Conservation (phyloP, 805 yeast species). For the Pachysolen tannophilus region DNA sequence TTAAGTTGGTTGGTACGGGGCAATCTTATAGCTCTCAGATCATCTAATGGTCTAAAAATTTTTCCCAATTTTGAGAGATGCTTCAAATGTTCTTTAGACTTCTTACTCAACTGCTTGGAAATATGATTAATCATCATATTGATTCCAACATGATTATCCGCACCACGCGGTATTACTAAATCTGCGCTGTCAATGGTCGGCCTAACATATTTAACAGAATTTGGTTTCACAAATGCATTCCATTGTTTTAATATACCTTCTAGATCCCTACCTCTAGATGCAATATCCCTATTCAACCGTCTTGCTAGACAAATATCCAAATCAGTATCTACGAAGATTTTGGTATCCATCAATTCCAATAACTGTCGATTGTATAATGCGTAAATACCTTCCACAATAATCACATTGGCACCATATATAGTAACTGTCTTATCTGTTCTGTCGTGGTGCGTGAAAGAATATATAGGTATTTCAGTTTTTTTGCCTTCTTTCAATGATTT, state of each 20-base stretch:
- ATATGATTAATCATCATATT: constrained; percentile 75
- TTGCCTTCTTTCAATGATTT: constrained; percentile 62
- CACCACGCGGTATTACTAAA: constrained; percentile 83
- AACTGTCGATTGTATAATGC: constrained; percentile 68
- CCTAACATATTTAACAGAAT: constrained; percentile 64
- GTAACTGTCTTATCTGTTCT: constrained; percentile 59
- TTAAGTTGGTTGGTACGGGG: constrained; percentile 56
- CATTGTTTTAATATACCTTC: constrained; percentile 81
- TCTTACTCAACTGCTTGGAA: constrained; percentile 55
- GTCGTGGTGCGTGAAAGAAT: constrained; percentile 58
- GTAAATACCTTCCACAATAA: constrained; percentile 86
- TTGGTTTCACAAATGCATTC: constrained; percentile 88
- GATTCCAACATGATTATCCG: constrained; percentile 76
- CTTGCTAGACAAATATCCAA: constrained; percentile 88
- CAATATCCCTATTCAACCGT: constrained; percentile 78
- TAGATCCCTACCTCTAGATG: constrained; percentile 79
- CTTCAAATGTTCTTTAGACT: constrained; percentile 60
- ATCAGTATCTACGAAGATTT: constrained; percentile 89
- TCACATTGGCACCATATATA: constrained; percentile 90
- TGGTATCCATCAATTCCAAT: constrained; percentile 71
- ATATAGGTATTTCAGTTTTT: constrained; percentile 57
- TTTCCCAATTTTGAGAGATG: constrained; percentile 53
- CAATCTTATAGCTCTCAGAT: constrained; percentile 27
- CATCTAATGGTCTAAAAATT: constrained; percentile 22
- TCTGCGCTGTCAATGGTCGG: constrained; percentile 80